Conservation (phyloP, 2,329 filamentous ascomycete species). For the Beauveria caledonica region DNA sequence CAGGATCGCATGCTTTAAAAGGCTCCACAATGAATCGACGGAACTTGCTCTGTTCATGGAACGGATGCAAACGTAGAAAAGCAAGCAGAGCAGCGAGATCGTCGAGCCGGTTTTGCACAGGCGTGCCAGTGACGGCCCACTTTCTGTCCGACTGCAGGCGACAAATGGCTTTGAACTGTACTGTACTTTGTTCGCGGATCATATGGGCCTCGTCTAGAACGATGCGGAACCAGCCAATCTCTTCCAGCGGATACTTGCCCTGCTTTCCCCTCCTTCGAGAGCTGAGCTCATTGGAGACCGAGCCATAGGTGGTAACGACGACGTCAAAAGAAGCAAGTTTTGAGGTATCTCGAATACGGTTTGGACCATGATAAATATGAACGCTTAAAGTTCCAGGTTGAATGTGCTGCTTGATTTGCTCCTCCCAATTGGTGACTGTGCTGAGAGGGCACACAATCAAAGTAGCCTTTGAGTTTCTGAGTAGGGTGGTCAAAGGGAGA, state of each 20-base stretch:
- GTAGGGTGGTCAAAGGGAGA: slow-evolving; percentile 43
- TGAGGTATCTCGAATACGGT: slow-evolving; percentile 59
- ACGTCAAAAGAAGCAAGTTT: slow-evolving; percentile 69
- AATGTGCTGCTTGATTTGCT: slow-evolving; percentile 81
- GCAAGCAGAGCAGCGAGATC: slow-evolving; percentile 81
- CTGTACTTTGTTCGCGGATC: slow-evolving; percentile 76
- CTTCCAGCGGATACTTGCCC: slow-evolving; percentile 57
- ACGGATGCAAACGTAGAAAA: slow-evolving; percentile 78
- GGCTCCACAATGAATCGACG: slow-evolving; percentile 71
- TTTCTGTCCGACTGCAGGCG: slow-evolving; percentile 69
- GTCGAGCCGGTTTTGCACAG: slow-evolving; percentile 87
- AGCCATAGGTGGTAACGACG: slow-evolving; percentile 88
- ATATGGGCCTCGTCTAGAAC: slow-evolving; percentile 92
- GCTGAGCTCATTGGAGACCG: slow-evolving; percentile 70
- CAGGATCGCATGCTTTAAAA: slow-evolving; percentile 79
- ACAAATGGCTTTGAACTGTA: slow-evolving; percentile 79
- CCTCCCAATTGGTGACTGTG: slow-evolving; percentile 89
- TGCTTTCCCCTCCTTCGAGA: slow-evolving; percentile 53
- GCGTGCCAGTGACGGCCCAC: slow-evolving; percentile 97
- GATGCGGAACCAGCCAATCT: slow-evolving; percentile 86
- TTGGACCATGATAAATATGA: slow-evolving; percentile 81
- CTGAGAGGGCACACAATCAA: slow-evolving; percentile 84
- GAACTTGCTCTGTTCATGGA: slow-evolving; percentile 71
- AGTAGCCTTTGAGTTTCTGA: slow-evolving; percentile 67
- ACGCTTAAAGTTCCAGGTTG: slow-evolving; percentile 55